A percentile compares a stretch with the other conserved stretches of the same genome.
Evolutionary conservation across 768 basidiomycete species (phyloP).

Genomic region (Lactarius sanguifluus): DNA sequence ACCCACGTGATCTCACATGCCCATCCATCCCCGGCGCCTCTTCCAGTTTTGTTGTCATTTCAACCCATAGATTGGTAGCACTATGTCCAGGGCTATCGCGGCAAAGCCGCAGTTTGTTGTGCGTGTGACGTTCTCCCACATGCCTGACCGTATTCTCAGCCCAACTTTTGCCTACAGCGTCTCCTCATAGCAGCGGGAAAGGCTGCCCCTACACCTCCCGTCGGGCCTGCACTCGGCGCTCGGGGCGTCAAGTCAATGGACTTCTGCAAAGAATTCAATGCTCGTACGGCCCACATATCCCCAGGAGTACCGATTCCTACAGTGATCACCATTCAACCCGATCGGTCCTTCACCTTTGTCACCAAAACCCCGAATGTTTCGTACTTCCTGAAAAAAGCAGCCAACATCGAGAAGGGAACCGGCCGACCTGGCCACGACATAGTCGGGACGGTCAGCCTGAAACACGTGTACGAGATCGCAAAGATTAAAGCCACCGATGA

Average conservation of each 20-base stretch:
- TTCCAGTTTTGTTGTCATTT: neutral
- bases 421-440: constrained; percentile 77
- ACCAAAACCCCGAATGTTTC: constrained; percentile 89
- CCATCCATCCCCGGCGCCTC: neutral
- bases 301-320: constrained; percentile 88
- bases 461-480: constrained; percentile 98
- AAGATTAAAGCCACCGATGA: constrained; percentile 94
- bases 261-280: constrained; percentile 99
- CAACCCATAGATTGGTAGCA: constrained; percentile 11
- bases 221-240: constrained; percentile 96
- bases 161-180: constrained; percentile 48
- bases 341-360: constrained; percentile 91
- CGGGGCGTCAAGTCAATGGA: constrained; percentile 99
- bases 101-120: constrained; percentile 77
- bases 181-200: constrained; percentile 90
- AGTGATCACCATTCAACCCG: constrained; percentile 89
- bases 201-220: constrained; percentile 92
- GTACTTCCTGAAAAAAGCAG: constrained; percentile 88
- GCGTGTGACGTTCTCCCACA: constrained; percentile 36
- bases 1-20: constrained; percentile 3
- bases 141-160: constrained; percentile 5
- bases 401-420: constrained; percentile 88
- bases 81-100: constrained; percentile 69
- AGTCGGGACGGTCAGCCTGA: constrained; percentile 82
- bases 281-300: constrained; percentile 85